These are phyloP conservation scores for Fusarium tjaetaba DNA, from an alignment of 2,329 filamentous ascomycete genomes.

Conservation along the genomic window DNA sequence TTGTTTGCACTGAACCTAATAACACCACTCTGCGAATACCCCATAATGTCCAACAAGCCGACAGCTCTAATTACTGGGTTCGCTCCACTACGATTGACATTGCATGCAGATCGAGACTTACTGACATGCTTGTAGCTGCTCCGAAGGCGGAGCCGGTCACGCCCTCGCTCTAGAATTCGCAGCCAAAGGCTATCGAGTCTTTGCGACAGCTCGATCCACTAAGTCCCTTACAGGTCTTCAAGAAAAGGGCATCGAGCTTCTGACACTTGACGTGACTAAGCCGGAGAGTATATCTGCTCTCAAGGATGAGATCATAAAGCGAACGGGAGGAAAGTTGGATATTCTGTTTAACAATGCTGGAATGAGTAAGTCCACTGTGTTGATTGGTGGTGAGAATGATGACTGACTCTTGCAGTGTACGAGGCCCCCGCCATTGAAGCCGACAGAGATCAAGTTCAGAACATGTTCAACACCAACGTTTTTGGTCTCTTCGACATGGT, in stretches of 20 bases:
- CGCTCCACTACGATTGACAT: background rate
- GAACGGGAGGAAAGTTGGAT: background rate
- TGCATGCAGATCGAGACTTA: rapidly evolving
- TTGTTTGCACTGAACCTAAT: no score
- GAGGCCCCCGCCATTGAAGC: slow-evolving; percentile 17
- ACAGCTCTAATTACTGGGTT: background rate
- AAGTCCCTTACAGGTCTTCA: background rate
- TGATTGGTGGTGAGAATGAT: no score
- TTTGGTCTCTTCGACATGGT: slow-evolving; percentile 17
- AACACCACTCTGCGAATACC: background rate
- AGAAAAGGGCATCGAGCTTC: slow-evolving; percentile 12
- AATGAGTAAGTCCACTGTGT: background rate
- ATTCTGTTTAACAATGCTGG: slow-evolving; percentile 21
- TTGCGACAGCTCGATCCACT: slow-evolving; percentile 4
- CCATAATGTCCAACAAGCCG: background rate
- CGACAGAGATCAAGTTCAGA: background rate
- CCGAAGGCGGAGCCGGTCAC: slow-evolving; percentile 5
- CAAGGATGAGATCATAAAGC: background rate
- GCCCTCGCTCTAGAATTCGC: slow-evolving; percentile 10
- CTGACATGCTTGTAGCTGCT: background rate
- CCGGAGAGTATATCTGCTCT: background rate
- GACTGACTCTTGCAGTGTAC: background rate
- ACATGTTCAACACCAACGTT: background rate
- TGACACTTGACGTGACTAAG: slow-evolving; percentile 6
- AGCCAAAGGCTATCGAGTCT: slow-evolving; percentile 7